phyloP scores from a whole-genome alignment of 1,284 basidiomycete genomes.

The Irpex rosettiformis region DNA sequence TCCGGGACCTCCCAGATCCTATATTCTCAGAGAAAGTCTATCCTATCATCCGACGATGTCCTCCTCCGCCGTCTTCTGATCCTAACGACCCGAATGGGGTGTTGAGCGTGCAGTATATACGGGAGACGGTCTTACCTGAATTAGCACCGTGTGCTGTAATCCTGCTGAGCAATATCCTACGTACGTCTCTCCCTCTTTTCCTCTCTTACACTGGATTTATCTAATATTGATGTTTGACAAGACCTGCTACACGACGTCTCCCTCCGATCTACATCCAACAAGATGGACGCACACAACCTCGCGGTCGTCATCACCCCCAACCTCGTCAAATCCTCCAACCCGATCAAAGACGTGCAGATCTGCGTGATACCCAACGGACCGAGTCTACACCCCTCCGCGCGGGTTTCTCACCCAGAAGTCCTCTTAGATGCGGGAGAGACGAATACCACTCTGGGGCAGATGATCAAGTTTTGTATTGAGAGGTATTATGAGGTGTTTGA shows the following conservation, averaged over 20 bases:
- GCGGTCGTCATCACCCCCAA: slow-evolving; percentile 78
- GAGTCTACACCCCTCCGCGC: slow-evolving; percentile 23
- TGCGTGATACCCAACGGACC: slow-evolving; percentile 54
- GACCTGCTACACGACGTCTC: slow-evolving; percentile 79
- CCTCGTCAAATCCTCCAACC: slow-evolving; percentile 65
- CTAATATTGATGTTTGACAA: slow-evolving; percentile 26
- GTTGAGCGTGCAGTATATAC: slow-evolving; percentile 57
- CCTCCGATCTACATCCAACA: slow-evolving; percentile 57
- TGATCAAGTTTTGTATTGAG: slow-evolving; percentile 76
- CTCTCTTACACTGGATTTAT: neutral
- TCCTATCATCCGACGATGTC: slow-evolving; percentile 63
- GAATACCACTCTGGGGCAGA: slow-evolving; percentile 62
- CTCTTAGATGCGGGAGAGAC: slow-evolving; percentile 31
- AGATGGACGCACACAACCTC: slow-evolving; percentile 83
- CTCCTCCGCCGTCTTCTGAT: slow-evolving; percentile 34
- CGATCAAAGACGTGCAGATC: slow-evolving; percentile 69
- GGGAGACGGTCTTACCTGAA: slow-evolving; percentile 62
- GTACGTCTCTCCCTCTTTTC: slow-evolving; percentile 41
- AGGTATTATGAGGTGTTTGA: slow-evolving; percentile 85
- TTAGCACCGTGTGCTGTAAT: slow-evolving; percentile 72
- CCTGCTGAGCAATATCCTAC: slow-evolving; percentile 66
- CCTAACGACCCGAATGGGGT: slow-evolving; percentile 48
- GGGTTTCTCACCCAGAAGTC: slow-evolving; percentile 20
- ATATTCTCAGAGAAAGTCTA: slow-evolving; percentile 71
- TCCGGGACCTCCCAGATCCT: slow-evolving; percentile 75